These are phyloP conservation scores for Diaporthe velutina DNA, from an alignment of 2,329 filamentous ascomycete genomes.

Conservation along the genomic window DNA sequence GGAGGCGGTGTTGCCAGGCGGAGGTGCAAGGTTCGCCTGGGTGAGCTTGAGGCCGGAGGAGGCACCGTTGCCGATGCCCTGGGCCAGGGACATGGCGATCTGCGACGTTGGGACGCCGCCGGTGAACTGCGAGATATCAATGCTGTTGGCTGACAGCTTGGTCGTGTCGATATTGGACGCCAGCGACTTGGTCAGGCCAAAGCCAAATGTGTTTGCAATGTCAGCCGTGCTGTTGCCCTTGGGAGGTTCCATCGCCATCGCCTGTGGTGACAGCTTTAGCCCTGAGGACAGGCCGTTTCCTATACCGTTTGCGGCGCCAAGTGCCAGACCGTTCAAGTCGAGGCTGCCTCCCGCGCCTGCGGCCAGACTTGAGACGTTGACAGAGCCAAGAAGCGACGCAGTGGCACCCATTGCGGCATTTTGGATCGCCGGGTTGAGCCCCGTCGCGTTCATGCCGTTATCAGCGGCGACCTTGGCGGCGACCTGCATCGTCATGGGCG, in stretches of 20 bases:
- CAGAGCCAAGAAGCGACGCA: conserved; percentile 45
- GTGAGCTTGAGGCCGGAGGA: conserved; percentile 39
- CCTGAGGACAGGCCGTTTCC: conserved; percentile 41
- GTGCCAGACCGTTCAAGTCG: conserved; percentile 9
- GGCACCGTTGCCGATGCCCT: conserved; percentile 41
- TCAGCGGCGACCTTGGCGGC: conserved; percentile 42
- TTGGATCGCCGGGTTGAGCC: conserved; percentile 48
- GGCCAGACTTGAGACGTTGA: conserved; percentile 41
- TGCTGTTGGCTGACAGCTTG: not conserved
- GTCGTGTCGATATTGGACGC: conserved; percentile 41
- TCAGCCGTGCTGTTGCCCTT: conserved; percentile 35
- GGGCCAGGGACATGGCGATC: conserved; percentile 19
- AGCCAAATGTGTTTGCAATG: conserved; percentile 46
- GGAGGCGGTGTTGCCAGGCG: conserved; percentile 21
- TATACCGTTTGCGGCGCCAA: conserved; percentile 33
- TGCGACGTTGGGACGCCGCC: not conserved
- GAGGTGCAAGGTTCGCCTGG: conserved; percentile 17
- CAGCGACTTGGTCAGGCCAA: conserved; percentile 46
- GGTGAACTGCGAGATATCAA: not conserved
- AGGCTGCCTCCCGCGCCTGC: conserved; percentile 27
- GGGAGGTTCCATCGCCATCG: conserved; percentile 23
- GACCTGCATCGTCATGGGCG: conserved; percentile 39
- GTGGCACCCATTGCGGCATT: conserved; percentile 48
- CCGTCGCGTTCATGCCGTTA: conserved; percentile 47
- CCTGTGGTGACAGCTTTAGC: conserved; percentile 35